Conservation (phyloP, 805 yeast species). For the Hagleromyces aurorensis region DNA sequence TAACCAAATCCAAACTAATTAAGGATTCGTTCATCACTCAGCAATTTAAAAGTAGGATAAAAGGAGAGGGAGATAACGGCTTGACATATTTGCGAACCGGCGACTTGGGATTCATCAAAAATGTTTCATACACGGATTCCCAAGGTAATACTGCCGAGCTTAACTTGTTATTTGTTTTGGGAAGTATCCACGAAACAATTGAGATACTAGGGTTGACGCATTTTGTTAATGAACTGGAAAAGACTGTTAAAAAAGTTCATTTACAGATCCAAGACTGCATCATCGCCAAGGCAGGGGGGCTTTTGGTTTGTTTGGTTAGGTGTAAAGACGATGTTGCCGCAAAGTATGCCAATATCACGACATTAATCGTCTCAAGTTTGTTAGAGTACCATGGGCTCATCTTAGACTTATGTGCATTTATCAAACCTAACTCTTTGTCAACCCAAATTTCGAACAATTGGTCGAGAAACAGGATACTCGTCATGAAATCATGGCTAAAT, state of each 20-base stretch:
- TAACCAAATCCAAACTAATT: conserved; percentile 32
- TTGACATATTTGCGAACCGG: conserved; percentile 79
- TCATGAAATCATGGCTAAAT: conserved; percentile 49
- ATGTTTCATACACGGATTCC: conserved; percentile 41
- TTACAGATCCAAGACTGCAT: conserved; percentile 42
- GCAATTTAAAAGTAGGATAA: conserved; percentile 58
- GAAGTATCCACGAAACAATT: conserved; percentile 77
- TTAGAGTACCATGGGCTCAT: conserved; percentile 75
- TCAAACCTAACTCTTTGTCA: conserved; percentile 42
- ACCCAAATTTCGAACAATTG: conserved; percentile 52
- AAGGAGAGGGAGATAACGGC: conserved; percentile 51
- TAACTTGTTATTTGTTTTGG: conserved; percentile 79
- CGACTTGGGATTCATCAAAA: conserved; percentile 87
- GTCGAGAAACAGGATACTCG: conserved; percentile 70
- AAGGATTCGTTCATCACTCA: conserved; percentile 44
- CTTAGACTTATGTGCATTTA: conserved; percentile 77
- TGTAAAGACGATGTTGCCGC: conserved; percentile 41
- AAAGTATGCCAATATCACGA: conserved; percentile 59
- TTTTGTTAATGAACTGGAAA: conserved; percentile 79
- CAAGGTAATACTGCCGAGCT: conserved; percentile 37
- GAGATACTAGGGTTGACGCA: conserved; percentile 88
- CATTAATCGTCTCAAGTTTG: conserved; percentile 72
- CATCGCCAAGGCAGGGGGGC: conserved; percentile 75
- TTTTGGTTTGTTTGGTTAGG: conserved; percentile 69
- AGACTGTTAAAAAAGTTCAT: conserved; percentile 49